These are phyloP conservation scores for Colletotrichum acutatum DNA, from an alignment of 2,329 filamentous ascomycete genomes.

Conservation along the genomic window DNA sequence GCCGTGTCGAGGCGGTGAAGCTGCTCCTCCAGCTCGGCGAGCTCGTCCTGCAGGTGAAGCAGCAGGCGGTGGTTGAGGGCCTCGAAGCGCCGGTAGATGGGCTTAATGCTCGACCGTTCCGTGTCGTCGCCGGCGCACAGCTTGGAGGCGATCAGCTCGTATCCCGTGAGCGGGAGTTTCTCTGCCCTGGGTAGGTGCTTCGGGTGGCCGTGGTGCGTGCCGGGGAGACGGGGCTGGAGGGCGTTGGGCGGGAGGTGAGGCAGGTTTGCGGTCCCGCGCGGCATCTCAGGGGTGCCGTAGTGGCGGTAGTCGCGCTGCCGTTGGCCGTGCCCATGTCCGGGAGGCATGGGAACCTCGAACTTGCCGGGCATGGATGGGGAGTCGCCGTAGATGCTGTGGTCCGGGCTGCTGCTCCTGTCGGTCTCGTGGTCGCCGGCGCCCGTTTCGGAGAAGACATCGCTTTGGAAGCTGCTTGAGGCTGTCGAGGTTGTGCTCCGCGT, in stretches of 20 bases:
- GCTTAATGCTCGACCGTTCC: slow-evolving; percentile 51
- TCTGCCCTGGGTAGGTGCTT: slow-evolving; percentile 52
- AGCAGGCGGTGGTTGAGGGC: slow-evolving; percentile 84
- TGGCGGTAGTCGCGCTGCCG: slow-evolving; percentile 38
- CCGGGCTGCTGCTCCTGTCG: slow-evolving; percentile 57
- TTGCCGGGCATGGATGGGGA: slow-evolving; percentile 21
- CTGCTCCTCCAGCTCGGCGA: slow-evolving; percentile 83
- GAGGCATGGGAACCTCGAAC: slow-evolving; percentile 31
- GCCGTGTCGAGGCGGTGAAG: slow-evolving; percentile 74
- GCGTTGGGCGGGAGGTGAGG: slow-evolving; percentile 49
- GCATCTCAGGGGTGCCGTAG: slow-evolving; percentile 57
- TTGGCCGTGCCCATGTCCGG: slow-evolving; percentile 18
- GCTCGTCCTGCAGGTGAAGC: slow-evolving; percentile 86
- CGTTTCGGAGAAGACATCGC: slow-evolving; percentile 50
- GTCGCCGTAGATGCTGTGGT: slow-evolving; percentile 49
- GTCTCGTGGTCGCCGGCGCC: slow-evolving; percentile 50
- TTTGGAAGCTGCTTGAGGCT: slow-evolving; percentile 65
- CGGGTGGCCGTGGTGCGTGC: slow-evolving; percentile 42
- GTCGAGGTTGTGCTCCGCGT: slow-evolving; percentile 50
- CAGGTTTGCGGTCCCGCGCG: slow-evolving; percentile 50
- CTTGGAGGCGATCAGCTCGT: slow-evolving; percentile 70
- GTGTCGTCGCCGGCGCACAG: slow-evolving; percentile 44
- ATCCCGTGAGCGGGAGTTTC: slow-evolving; percentile 63
- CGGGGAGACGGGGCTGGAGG: slow-evolving; percentile 48
- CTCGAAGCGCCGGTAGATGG: slow-evolving; percentile 87